Percentiles rank a stretch among this genome's conserved stretches.
These are phyloP conservation scores for Mimosa bimucronata DNA, from an alignment of 306 rosid species.

Conservation along the genomic window DNA sequence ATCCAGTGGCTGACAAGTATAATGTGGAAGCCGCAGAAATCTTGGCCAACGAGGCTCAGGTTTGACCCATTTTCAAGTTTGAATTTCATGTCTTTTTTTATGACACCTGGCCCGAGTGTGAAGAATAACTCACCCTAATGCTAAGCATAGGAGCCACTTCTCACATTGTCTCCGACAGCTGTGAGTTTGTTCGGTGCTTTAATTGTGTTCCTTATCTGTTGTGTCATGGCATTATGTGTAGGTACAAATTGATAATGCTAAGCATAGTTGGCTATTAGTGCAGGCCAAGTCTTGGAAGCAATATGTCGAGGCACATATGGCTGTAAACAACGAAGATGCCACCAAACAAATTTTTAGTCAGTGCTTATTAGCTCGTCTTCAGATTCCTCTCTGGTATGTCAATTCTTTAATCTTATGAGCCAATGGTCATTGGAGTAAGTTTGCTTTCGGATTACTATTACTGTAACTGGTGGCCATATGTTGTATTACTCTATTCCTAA, in stretches of 20 bases:
- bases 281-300: slow-evolving; percentile 99
- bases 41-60: slow-evolving; percentile 77
- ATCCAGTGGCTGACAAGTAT: slow-evolving; percentile 56
- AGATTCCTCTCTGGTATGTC: slow-evolving; percentile 90
- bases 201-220: slow-evolving; percentile 11
- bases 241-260: slow-evolving; percentile 6
- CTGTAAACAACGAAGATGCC: slow-evolving; percentile 89
- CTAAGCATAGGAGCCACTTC: slow-evolving; percentile 86
- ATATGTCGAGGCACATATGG: slow-evolving; percentile 92
- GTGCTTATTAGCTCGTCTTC: slow-evolving; percentile 82
- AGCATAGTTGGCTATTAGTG: slow-evolving; percentile 21
- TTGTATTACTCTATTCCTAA: neutral
- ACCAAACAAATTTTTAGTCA: slow-evolving; percentile 90
- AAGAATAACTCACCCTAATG: slow-evolving; percentile 4
- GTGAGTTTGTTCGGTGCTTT: slow-evolving; percentile 62
- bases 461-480: neutral
- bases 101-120: neutral
- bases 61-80: slow-evolving; percentile 21
- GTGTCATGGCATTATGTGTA: neutral
- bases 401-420: slow-evolving; percentile 27
- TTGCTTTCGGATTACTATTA: slow-evolving; percentile 18
- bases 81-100: neutral
- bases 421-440: slow-evolving; percentile 29
- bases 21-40: slow-evolving; percentile 71
- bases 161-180: slow-evolving; percentile 77